Conservation (phyloP, 441 rosid genomes). For the Manihot esculenta region DNA sequence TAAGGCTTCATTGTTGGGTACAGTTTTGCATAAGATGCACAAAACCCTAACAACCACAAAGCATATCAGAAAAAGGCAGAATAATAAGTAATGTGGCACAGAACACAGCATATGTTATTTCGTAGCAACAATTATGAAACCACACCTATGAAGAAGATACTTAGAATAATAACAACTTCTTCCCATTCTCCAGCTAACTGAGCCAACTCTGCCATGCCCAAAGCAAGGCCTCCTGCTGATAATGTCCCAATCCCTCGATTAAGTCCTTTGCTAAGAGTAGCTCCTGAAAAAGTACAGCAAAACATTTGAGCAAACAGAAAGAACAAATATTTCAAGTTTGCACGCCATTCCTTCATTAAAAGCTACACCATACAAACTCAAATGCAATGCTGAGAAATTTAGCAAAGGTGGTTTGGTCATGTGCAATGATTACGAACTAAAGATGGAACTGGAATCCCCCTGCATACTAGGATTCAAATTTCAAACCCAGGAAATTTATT, state of each 20-base stretch:
- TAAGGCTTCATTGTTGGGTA: slow-evolving; percentile 59
- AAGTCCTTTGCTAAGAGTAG: slow-evolving; percentile 71
- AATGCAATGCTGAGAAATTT: no score
- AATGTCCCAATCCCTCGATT: slow-evolving; percentile 88
- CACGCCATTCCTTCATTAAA: background rate
- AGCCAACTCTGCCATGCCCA: slow-evolving; percentile 74
- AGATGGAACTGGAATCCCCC: background rate
- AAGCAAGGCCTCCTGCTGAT: slow-evolving; percentile 84
- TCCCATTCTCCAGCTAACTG: slow-evolving; percentile 53
- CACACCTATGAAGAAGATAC: slow-evolving; percentile 79
- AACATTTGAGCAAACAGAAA: slow-evolving; percentile 3
- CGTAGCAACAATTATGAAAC: slow-evolving; percentile 3
- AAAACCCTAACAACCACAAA: slow-evolving; percentile 39
- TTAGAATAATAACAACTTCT: slow-evolving; percentile 58
- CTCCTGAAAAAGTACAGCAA: slow-evolving; percentile 33
- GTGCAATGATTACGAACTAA: background rate
- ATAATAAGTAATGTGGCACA: background rate
- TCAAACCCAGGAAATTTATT: background rate
- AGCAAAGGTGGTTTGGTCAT: background rate
- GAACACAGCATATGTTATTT: background rate
- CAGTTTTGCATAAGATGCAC: slow-evolving; percentile 46
- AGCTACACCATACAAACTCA: background rate
- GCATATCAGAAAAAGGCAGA: slow-evolving; percentile 1
- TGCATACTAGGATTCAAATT: background rate
- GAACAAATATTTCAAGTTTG: no score